Evolutionary conservation across 768 basidiomycete genomes (phyloP), one percentile per base, ranked within the genome.

Genomic region (Stropharia rugosoannulata): DNA sequence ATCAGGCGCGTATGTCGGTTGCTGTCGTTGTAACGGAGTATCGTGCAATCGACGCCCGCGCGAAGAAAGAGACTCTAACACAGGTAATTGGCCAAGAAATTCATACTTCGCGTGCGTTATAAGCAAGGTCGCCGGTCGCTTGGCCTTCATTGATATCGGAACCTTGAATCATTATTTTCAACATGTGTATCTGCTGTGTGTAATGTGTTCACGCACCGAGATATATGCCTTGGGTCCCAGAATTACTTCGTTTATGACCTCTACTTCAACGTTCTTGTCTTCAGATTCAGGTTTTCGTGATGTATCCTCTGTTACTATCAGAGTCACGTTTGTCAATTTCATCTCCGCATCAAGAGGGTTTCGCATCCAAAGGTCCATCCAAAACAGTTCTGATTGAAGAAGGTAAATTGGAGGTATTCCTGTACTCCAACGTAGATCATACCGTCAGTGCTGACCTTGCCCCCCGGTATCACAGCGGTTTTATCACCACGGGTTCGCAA

Each of bases 271-370:
- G 55, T 76, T 72, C 19, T 78, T 67, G 40, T 66, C 62, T 0
- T 71, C 62, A 38, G 73, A 69, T 1, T 67, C 67, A 16, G 67
- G 48, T 49, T 75, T 70, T 35, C 64, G 54, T 1, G 61, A 57
- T 35, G 60, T 66, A 2, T 71, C 66, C 53, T 81, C 81, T 59
- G 75, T 66, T 5, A 89, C 76, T 4, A 74, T 55, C 8, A 90
- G 67, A 0, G 86, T 83, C 51, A 93, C 58, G 55, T 86, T 78
- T 0, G 83, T 77, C 19, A 94, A 65, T 49, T 77, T 83, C n/a
- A 94, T 76, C 49, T 90, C 90, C 5, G 87, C 76, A 57, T 89
- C 80, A 40, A 94, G 69, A 15, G 90, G 90, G 65, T 94, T 94
- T 45, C 71, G 76, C 56, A 94, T 47, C 5, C 75, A 76, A 22